A percentile compares a stretch with the other conserved stretches of the same genome.
phyloP scores from a whole-genome alignment of 495 filamentous ascomycete genomes.

The Aspergillus haitiensis region DNA sequence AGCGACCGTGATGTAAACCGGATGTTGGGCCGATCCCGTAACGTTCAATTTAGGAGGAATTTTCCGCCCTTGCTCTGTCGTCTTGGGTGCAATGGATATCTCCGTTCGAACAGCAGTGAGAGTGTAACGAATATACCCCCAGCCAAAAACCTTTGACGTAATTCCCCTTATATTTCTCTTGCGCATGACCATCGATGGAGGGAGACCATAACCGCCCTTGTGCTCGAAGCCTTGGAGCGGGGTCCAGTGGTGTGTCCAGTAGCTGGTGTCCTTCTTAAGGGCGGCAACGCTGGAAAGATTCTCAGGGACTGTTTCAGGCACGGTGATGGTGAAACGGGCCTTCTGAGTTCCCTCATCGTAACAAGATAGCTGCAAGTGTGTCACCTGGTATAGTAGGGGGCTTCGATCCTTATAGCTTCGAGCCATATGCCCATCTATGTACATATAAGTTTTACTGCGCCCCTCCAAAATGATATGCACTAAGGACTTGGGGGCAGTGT shows the following conservation, averaged over 20 bases:
- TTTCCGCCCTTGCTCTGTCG: neutral
- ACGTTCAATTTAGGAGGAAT: neutral
- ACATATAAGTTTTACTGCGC: neutral
- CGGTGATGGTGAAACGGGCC: conserved; percentile 2
- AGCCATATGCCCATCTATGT: neutral
- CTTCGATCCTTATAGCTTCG: neutral
- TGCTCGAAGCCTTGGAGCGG: neutral
- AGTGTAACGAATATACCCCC: neutral
- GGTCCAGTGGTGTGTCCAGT: conserved; percentile 15
- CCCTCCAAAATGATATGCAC: neutral
- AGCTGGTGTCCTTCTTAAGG: conserved; percentile 2
- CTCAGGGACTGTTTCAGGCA: neutral
- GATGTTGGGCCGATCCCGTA: neutral
- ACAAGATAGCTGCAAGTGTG: neutral
- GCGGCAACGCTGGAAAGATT: conserved; percentile 3
- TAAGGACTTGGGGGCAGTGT: neutral
- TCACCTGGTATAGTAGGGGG: neutral
- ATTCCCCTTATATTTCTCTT: neutral
- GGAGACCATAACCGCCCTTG: conserved; percentile 2
- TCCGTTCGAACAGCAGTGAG: neutral
- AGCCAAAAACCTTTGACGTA: neutral
- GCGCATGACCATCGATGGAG: conserved; percentile 6
- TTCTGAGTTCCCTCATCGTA: neutral
- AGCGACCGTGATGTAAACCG: neutral
- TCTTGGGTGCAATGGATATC: neutral